These are phyloP conservation scores for Aspergillus oerlinghausenensis DNA, from an alignment of 2,329 filamentous ascomycete genomes.

Conservation along the genomic window DNA sequence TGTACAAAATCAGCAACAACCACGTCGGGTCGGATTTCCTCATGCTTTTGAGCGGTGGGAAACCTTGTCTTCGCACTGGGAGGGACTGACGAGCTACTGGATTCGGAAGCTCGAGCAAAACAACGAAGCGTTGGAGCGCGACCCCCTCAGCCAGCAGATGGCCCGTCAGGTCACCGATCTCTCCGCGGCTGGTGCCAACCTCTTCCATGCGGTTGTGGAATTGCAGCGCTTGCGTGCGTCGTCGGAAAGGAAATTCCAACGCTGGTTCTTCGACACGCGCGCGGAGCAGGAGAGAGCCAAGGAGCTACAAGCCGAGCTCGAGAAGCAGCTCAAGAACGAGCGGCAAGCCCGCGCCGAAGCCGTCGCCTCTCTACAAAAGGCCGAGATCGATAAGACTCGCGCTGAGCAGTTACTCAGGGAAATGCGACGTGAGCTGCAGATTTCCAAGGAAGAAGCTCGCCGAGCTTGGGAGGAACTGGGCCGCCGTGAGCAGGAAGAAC, in stretches of 20 bases:
- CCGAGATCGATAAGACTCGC: constrained; percentile 64
- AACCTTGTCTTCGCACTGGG: constrained; percentile 94
- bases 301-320: constrained; percentile 77
- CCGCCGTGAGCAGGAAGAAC: constrained; percentile 85
- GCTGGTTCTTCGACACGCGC: constrained; percentile 96
- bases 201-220: constrained; percentile 97
- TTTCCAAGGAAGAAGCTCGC: constrained; percentile 92
- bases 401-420: constrained; percentile 77
- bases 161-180: constrained; percentile 92
- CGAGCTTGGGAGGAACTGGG: constrained; percentile 97
- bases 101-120: constrained; percentile 89
- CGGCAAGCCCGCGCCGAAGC: constrained; percentile 65
- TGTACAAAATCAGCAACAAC: constrained; percentile 30
- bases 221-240: constrained; percentile 88
- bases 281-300: constrained; percentile 79
- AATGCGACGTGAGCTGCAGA: constrained; percentile 87
- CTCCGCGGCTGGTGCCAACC: constrained; percentile 92
- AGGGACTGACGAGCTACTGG: constrained; percentile 96
- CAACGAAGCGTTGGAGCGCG: constrained; percentile 73
- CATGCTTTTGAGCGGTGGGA: constrained; percentile 99
- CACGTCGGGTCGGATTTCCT: constrained; percentile 68
- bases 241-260: constrained; percentile 94
- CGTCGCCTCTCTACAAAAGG: constrained; percentile 60
- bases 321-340: constrained; percentile 70
- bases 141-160: constrained; percentile 81